These are phyloP conservation scores for Populus ilicifolia DNA, from an alignment of 345 rosid species.

Conservation along the genomic window DNA sequence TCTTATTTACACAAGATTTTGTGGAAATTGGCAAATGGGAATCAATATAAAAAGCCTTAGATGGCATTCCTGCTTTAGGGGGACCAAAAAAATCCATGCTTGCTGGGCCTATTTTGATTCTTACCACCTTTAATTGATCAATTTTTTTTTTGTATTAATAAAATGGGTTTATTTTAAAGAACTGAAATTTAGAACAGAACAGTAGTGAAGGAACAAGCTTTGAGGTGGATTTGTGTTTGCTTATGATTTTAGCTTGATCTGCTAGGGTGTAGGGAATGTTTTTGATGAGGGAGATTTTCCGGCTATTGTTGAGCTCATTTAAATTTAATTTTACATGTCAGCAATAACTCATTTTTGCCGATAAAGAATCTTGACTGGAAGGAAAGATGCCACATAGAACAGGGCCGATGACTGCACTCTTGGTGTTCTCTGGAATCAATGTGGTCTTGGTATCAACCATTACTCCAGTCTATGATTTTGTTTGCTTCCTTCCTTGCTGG, in stretches of 20 bases:
- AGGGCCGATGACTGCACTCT: constrained; percentile 51
- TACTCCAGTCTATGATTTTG: constrained; percentile 60
- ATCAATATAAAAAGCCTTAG: not conserved
- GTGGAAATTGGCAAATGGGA: not conserved
- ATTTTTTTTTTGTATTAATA: not conserved
- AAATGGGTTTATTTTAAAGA: not conserved
- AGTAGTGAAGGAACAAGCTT: not conserved
- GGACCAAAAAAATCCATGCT: not conserved
- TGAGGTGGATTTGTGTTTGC: not conserved
- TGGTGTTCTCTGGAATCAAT: constrained; percentile 56
- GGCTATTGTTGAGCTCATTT: not conserved
- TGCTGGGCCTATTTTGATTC: not conserved
- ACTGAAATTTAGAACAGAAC: not conserved
- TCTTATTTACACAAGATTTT: not conserved
- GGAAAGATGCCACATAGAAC: constrained; percentile 54
- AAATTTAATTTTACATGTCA: not conserved
- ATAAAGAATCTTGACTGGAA: not conserved
- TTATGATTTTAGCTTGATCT: not conserved
- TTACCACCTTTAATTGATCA: not conserved
- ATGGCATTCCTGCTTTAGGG: not conserved
- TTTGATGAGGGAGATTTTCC: not conserved
- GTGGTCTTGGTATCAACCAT: constrained; percentile 49
- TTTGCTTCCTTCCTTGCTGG: constrained; percentile 71
- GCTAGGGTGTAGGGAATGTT: not conserved
- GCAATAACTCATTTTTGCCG: not conserved